Base-by-base conservation (phyloP, 2,329 filamentous ascomycete species). In the Corynespora cassiicola region DNA sequence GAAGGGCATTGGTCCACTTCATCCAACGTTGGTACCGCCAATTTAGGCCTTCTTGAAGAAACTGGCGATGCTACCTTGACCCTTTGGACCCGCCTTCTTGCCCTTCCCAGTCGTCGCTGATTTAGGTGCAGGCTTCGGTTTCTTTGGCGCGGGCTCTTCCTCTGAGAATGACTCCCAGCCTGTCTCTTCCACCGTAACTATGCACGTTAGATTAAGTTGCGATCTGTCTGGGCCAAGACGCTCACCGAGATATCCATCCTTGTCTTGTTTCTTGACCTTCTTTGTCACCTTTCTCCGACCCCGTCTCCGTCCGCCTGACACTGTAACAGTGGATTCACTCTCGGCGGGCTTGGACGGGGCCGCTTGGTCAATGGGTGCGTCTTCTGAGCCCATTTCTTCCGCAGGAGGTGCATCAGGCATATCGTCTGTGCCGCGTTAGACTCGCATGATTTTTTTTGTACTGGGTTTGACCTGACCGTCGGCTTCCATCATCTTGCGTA, bases 141-240 rank as follows among this genome's bases (percentile, higher is more conserved):
- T 83, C 61, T 79, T 75, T 7, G 73, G 68, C 20, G 76, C 75
- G 15, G 84, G 80, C 51, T 96, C 90, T 49, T 95, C 90, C 64
- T 96, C 91, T 0, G 90, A 95, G 72, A 95, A 96, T 0, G 87
- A 92, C 66, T 96, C 91, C 91, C 91, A 96, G 0, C 79, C 86
- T 0, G 80, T 72, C 61, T 95, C 90, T 68, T 95, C 88, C 51
- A 86, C 86, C 2, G 90, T 96, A 20, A 96, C 91, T 94, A 22
- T 17, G n/a, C 7, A 12, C 3, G 12, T 63, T 36, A 61, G 56
- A 26, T 20, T 9, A 23, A 15, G 11, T n/a, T n/a, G n/a, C n/a
- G n/a, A n/a, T n/a, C n/a, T n/a, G n/a, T n/a, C 9, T 12, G 19
- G n/a, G 11, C 12, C 28, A 53, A 50, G 37, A 12, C 28, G 20